Evolutionary conservation across 495 filamentous ascomycete genomes (phyloP).

Genomic region (Hypomontagnella submonticulosa): DNA sequence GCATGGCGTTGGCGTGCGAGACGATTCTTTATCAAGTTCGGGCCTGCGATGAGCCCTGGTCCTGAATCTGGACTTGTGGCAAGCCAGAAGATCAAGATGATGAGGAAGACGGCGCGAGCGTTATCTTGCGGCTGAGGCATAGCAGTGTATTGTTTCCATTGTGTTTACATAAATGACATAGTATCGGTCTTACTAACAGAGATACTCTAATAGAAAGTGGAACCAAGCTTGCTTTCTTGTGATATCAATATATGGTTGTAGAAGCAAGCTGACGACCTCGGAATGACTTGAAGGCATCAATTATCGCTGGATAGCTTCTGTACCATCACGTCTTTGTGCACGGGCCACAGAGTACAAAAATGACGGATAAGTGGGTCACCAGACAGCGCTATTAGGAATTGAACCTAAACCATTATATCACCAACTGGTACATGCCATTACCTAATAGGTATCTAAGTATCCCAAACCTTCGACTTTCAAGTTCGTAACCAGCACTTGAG

Average conservation of each 20-base stretch:
- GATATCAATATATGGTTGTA: constrained; percentile 1
- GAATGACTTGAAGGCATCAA: neutral
- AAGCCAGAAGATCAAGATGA: constrained; percentile 58
- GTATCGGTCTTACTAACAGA: constrained; percentile 17
- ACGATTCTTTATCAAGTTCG: constrained; percentile 52
- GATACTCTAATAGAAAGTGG: constrained; percentile 10
- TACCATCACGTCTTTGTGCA: too few species aligned
- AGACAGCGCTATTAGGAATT: too few species aligned
- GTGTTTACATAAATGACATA: constrained; percentile 40
- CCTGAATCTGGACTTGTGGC: constrained; percentile 53
- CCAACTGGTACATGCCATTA: too few species aligned
- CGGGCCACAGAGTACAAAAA: too few species aligned
- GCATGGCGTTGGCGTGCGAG: constrained; percentile 64
- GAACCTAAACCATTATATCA: too few species aligned
- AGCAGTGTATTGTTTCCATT: constrained; percentile 43
- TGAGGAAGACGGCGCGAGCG: constrained; percentile 52
- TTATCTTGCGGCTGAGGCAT: constrained; percentile 58
- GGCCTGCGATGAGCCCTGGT: constrained; percentile 54
- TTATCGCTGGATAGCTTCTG: constrained; percentile 2
- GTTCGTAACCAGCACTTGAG: neutral
- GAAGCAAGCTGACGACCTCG: too few species aligned
- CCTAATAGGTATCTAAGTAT: too few species aligned
- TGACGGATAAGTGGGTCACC: too few species aligned
- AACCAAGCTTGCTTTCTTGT: neutral
- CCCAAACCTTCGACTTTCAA: neutral